phyloP scores from a whole-genome alignment of 1,284 basidiomycete genomes.

The Ceraceosorus bombacis region DNA sequence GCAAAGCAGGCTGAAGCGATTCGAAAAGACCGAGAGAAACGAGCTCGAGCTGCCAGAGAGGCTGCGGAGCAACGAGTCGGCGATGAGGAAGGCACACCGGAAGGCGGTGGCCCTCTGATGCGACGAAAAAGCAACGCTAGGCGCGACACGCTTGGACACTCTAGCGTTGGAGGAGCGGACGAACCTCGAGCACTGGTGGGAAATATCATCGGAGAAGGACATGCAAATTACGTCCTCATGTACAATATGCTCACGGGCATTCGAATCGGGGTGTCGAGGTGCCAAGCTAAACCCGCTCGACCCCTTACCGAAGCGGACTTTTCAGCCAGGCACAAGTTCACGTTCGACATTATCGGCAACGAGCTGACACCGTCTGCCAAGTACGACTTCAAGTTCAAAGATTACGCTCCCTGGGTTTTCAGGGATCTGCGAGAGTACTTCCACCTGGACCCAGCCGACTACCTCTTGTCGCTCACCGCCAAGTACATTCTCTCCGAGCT shows the following conservation, averaged over 20 bases:
- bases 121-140: slow-evolving; percentile 13
- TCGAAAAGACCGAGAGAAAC: slow-evolving; percentile 34
- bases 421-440: slow-evolving; percentile 89
- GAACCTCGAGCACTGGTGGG: slow-evolving; percentile 64
- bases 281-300: slow-evolving; percentile 86
- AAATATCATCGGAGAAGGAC: slow-evolving; percentile 90
- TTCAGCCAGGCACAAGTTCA: slow-evolving; percentile 82
- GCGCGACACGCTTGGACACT: slow-evolving; percentile 1
- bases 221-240: slow-evolving; percentile 98
- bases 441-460: slow-evolving; percentile 91
- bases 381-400: slow-evolving; percentile 98
- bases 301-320: slow-evolving; percentile 81
- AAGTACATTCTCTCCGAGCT: slow-evolving; percentile 97
- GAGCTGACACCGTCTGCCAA: slow-evolving; percentile 92
- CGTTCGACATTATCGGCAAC: slow-evolving; percentile 94
- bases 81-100: not conserved
- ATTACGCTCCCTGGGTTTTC: slow-evolving; percentile 97
- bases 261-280: slow-evolving; percentile 81
- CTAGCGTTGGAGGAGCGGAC: slow-evolving; percentile 16
- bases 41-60: slow-evolving; percentile 20
- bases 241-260: slow-evolving; percentile 99
- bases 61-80: slow-evolving; percentile 6
- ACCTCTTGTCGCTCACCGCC: slow-evolving; percentile 86
- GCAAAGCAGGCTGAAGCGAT: slow-evolving; percentile 41
- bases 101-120: slow-evolving; percentile 1